Evolutionary conservation across 2,329 filamentous ascomycete species (phyloP).

Genomic region (Venturia oleaginea): DNA sequence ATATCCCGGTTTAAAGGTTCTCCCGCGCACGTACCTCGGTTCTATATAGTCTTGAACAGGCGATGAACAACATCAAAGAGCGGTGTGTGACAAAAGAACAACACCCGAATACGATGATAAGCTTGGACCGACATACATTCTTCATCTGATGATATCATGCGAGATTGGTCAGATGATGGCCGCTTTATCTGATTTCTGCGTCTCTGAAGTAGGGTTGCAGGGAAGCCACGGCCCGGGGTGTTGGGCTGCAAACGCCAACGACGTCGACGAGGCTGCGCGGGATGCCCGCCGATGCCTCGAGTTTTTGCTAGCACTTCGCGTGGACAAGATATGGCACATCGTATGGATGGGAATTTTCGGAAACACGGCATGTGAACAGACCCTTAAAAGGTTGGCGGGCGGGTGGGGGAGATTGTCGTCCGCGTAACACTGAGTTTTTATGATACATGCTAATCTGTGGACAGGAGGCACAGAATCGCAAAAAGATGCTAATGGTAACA

Average conservation of each 20-base stretch:
- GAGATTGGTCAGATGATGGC: not conserved
- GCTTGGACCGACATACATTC: not conserved
- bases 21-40: not conserved
- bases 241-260: not conserved
- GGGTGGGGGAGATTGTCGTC: not conserved
- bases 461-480: not conserved
- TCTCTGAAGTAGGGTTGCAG: not conserved
- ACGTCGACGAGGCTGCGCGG: not conserved
- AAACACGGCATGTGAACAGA: not conserved
- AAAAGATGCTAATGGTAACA: not conserved
- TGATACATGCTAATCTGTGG: not conserved
- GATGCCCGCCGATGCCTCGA: not conserved
- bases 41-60: not conserved
- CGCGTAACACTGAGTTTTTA: not conserved
- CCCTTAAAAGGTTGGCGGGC: not conserved
- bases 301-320: not conserved
- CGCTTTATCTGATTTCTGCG: not conserved
- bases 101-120: not conserved
- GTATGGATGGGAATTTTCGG: not conserved
- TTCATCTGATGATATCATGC: not conserved
- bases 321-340: not conserved
- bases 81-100: not conserved
- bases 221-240: not conserved
- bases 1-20: not conserved
- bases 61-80: not conserved